A percentile compares a stretch with the other conserved stretches of the same genome.
Conservation (phyloP, 1,284 basidiomycete species). For the Rhodotorula mucilaginosa region DNA sequence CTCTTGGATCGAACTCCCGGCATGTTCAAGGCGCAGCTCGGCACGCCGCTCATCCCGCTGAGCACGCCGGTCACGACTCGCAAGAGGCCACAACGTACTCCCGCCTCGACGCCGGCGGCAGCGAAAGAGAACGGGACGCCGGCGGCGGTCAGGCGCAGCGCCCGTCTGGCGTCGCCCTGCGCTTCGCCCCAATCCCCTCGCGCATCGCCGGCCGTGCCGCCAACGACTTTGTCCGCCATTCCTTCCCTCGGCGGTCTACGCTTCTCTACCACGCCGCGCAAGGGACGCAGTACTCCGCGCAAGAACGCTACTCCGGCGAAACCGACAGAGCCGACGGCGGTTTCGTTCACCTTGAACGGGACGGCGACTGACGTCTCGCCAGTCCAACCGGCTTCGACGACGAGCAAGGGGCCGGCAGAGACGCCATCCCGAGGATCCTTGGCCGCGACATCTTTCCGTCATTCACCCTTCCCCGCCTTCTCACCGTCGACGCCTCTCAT, state of each 20-base stretch:
- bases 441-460: neutral
- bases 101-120: too few relatives aligned
- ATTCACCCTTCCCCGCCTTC: slow-evolving; percentile 11
- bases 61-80: slow-evolving; percentile 15
- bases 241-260: neutral
- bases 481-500: slow-evolving; percentile 18
- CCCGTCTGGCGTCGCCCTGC: neutral
- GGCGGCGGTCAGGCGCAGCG: neutral
- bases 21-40: slow-evolving; percentile 13
- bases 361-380: neutral
- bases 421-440: neutral
- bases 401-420: too few relatives aligned
- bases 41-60: slow-evolving; percentile 15
- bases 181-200: neutral
- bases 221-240: too few relatives aligned
- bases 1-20: slow-evolving; percentile 22
- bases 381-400: too few relatives aligned
- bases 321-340: neutral
- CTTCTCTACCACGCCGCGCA: neutral
- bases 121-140: slow-evolving; percentile 10
- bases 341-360: neutral
- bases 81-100: neutral
- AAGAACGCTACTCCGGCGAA: neutral
- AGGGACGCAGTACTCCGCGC: slow-evolving; percentile 1
- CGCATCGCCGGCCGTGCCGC: neutral